Percentiles rank a stretch among this genome's conserved stretches.
phyloP scores from a whole-genome alignment of 2,329 filamentous ascomycete species.

The Cladosporium oxysporum region DNA sequence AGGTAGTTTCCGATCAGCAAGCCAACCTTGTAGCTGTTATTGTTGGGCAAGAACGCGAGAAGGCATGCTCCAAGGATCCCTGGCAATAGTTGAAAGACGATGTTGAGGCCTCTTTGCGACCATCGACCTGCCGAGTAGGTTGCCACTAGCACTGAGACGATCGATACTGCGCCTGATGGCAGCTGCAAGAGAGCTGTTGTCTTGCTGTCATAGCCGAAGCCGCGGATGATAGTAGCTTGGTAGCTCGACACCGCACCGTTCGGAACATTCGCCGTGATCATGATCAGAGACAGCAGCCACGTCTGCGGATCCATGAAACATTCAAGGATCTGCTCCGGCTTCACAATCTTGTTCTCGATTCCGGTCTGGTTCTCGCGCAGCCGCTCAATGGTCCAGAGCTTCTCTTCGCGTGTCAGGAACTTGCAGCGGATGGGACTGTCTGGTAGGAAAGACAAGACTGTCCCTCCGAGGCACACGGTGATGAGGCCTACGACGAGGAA shows the following conservation, averaged over 20 bases:
- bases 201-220: slow-evolving; percentile 36
- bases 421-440: slow-evolving; percentile 69
- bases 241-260: slow-evolving; percentile 47
- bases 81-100: slow-evolving; percentile 30
- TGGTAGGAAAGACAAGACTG: slow-evolving; percentile 24
- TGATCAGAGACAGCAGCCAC: slow-evolving; percentile 42
- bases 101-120: slow-evolving; percentile 33
- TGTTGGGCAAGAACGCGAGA: slow-evolving; percentile 34
- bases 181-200: slow-evolving; percentile 50
- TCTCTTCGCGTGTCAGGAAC: slow-evolving; percentile 61
- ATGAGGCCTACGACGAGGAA: slow-evolving; percentile 28
- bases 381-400: slow-evolving; percentile 50
- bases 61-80: slow-evolving; percentile 35
- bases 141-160: slow-evolving; percentile 40
- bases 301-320: slow-evolving; percentile 64
- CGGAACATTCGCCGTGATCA: slow-evolving; percentile 36
- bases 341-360: slow-evolving; percentile 50
- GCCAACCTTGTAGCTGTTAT: slow-evolving; percentile 44
- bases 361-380: slow-evolving; percentile 48
- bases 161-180: slow-evolving; percentile 56
- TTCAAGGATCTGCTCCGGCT: slow-evolving; percentile 55
- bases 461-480: slow-evolving; percentile 24
- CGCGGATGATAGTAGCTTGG: slow-evolving; percentile 43
- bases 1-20: slow-evolving; percentile 43
- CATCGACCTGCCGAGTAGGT: slow-evolving; percentile 32